A percentile compares a stretch with the other conserved stretches of the same genome.
Conservation (phyloP, 2,329 filamentous ascomycete species). For the Cercospora sojina region DNA sequence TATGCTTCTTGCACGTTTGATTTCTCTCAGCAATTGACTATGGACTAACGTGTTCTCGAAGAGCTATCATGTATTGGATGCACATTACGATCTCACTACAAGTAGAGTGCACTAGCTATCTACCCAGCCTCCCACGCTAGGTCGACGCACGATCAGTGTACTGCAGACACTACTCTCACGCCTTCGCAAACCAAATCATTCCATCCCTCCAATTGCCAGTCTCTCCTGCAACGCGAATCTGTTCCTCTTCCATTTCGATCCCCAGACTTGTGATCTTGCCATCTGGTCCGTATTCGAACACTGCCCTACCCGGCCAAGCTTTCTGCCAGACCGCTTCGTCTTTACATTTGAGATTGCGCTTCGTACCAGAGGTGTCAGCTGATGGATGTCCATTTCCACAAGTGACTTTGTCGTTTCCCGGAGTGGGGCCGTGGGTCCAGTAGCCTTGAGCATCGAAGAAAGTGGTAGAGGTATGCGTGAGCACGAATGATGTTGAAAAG, state of each 20-base stretch:
- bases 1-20: background rate
- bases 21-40: background rate
- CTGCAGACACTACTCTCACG: background rate
- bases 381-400: background rate
- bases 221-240: constrained; percentile 13
- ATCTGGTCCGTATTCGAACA: constrained; percentile 9
- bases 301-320: background rate
- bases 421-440: constrained; percentile 3
- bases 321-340: constrained; percentile 8
- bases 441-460: constrained; percentile 6
- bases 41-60: too few species aligned
- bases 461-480: constrained; percentile 7
- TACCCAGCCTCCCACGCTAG: too few species aligned
- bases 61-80: too few species aligned
- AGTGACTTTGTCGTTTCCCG: background rate
- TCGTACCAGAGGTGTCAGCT: background rate
- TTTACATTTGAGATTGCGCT: constrained; percentile 7
- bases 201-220: constrained; percentile 20
- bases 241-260: constrained; percentile 16
- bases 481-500: background rate
- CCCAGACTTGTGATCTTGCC: constrained; percentile 9
- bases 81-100: too few species aligned
- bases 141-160: background rate
- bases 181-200: constrained; percentile 24
- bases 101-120: too few species aligned